Conservation (phyloP, 257 asterid species). For the Plantago elongata region DNA sequence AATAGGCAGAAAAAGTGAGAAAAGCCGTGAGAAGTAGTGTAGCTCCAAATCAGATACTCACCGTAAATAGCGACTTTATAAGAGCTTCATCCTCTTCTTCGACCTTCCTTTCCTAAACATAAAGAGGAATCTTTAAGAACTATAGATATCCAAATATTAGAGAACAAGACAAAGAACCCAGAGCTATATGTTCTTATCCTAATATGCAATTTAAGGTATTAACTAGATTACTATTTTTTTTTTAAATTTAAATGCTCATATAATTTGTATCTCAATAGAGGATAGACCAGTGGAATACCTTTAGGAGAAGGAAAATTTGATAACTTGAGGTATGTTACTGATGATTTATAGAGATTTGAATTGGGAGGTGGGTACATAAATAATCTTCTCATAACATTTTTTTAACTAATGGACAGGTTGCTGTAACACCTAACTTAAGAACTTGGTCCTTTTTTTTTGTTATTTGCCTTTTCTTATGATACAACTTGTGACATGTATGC, state of each 20-base stretch:
- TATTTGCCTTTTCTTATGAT: neutral
- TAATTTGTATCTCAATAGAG: neutral
- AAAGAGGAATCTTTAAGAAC: neutral
- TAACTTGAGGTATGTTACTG: neutral
- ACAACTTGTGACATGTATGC: neutral
- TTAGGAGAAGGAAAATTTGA: neutral
- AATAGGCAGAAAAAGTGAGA: neutral
- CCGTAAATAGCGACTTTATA: slow-evolving; percentile 54
- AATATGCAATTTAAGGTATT: neutral
- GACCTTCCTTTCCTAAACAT: slow-evolving; percentile 46
- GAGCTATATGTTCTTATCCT: neutral
- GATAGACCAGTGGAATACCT: neutral
- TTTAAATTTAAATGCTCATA: neutral
- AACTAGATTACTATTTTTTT: neutral
- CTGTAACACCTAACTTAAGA: neutral
- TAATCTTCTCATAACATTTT: too few relatives aligned
- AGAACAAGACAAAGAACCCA: neutral
- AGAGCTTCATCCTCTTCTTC: slow-evolving; percentile 79
- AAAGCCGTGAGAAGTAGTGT: neutral
- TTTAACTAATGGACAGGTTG: too few relatives aligned
- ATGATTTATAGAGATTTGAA: neutral
- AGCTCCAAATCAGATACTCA: slow-evolving; percentile 15
- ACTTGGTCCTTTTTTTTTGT: neutral
- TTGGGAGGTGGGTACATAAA: neutral
- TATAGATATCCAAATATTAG: neutral